Percentiles rank a stretch among this genome's conserved stretches.
Conservation (phyloP, 176 grass and related monocot genomes). For the Pontederia crassipes region DNA sequence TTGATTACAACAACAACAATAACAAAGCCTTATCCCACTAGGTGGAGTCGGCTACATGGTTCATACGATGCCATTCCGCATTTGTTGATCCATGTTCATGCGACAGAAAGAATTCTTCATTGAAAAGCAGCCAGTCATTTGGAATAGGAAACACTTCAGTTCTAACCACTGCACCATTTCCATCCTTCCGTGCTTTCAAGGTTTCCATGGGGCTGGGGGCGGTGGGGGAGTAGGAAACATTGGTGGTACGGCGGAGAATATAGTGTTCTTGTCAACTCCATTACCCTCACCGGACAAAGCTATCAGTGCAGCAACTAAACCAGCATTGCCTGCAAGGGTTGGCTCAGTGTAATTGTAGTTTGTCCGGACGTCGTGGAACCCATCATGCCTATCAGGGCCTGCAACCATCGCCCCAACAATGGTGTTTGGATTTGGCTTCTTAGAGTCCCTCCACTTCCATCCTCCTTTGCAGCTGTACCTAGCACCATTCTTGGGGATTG, state of each 20-base stretch:
- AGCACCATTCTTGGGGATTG: conserved; percentile 11
- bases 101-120: too few relatives aligned
- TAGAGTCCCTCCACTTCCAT: conserved; percentile 17
- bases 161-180: too few relatives aligned
- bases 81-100: too few relatives aligned
- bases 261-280: conserved; percentile 12
- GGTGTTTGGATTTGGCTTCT: conserved; percentile 11
- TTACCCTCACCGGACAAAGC: neutral
- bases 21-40: too few relatives aligned
- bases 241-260: conserved; percentile 7
- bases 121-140: too few relatives aligned
- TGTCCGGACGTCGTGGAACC: conserved; percentile 6
- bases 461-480: conserved; percentile 14
- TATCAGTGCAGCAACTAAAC: conserved; percentile 9
- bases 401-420: conserved; percentile 3
- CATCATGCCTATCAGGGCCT: conserved; percentile 5
- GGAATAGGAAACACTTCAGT: too few relatives aligned
- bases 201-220: conserved; percentile 4
- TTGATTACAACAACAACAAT: too few relatives aligned
- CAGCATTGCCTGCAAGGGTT: conserved; percentile 12
- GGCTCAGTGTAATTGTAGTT: conserved; percentile 13
- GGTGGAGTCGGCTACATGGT: too few relatives aligned
- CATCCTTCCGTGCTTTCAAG: neutral
- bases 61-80: too few relatives aligned
- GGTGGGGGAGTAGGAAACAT: conserved; percentile 13